Evolutionary conservation across 108 stramenopile genomes (phyloP).

Genomic region (Skeletonema menzelii): DNA sequence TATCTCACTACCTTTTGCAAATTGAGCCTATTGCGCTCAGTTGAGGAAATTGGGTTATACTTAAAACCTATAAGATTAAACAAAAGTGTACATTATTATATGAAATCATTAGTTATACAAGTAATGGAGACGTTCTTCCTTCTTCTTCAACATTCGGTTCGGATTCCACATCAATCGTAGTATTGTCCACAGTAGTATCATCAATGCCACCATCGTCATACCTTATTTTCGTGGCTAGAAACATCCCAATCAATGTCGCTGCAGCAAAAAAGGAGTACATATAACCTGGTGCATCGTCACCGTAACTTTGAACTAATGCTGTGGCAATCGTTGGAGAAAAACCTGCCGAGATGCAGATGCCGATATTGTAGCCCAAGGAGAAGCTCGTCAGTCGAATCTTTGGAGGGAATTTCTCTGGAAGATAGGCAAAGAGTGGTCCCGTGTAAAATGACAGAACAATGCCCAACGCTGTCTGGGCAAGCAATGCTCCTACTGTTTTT

Average conservation of each 20-base stretch:
- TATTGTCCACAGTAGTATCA: neutral
- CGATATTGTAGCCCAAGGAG: slow-evolving; percentile 64
- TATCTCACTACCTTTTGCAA: slow-evolving; percentile 25
- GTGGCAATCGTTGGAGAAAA: slow-evolving; percentile 70
- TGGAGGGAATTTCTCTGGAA: slow-evolving; percentile 64
- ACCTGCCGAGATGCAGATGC: slow-evolving; percentile 59
- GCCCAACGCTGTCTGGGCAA: slow-evolving; percentile 58
- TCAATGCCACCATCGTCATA: neutral
- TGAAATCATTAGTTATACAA: neutral
- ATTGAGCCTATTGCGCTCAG: slow-evolving; percentile 15
- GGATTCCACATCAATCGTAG: neutral
- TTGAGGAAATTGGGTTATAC: neutral
- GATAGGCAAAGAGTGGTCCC: slow-evolving; percentile 66
- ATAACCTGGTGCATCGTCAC: slow-evolving; percentile 50
- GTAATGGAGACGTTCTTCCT: neutral
- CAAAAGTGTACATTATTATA: neutral
- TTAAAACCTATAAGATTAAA: too few relatives aligned
- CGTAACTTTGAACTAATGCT: slow-evolving; percentile 34
- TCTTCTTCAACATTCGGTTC: neutral
- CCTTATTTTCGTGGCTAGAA: slow-evolving; percentile 11
- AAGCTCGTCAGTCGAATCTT: slow-evolving; percentile 62
- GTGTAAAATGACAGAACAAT: slow-evolving; percentile 55
- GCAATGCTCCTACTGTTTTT: slow-evolving; percentile 30
- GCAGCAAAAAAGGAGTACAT: slow-evolving; percentile 48
- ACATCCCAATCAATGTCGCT: slow-evolving; percentile 56